These are phyloP conservation scores for Xenoacremonium recifei DNA, from an alignment of 2,329 filamentous ascomycete species.

Conservation along the genomic window DNA sequence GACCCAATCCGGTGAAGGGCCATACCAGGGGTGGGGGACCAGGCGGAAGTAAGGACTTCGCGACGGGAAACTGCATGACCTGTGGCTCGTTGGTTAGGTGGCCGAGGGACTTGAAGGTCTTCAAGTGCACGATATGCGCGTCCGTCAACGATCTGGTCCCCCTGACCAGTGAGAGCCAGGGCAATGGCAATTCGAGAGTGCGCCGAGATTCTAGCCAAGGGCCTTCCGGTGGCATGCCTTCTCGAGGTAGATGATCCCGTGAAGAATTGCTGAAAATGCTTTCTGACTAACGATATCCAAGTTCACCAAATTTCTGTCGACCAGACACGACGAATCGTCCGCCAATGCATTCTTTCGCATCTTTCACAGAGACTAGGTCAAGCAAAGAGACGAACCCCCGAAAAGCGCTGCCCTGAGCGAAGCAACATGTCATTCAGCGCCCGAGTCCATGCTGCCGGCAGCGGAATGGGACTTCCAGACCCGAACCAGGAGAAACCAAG, in stretches of 20 bases:
- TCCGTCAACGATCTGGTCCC: conserved; percentile 75
- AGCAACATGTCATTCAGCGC: conserved; percentile 19
- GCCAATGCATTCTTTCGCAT: conserved; percentile 33
- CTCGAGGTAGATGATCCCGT: conserved; percentile 24
- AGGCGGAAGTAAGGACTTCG: conserved; percentile 53
- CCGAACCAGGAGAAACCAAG: conserved; percentile 4
- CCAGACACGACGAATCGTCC: conserved; percentile 31
- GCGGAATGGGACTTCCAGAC: conserved; percentile 6
- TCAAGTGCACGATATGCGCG: conserved; percentile 79
- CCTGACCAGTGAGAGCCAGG: conserved; percentile 20
- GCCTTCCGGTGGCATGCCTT: conserved; percentile 7
- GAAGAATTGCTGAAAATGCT: too few species aligned
- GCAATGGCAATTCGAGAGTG: conserved; percentile 14
- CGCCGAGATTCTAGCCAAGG: conserved; percentile 21
- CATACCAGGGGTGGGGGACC: conserved; percentile 32
- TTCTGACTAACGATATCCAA: conserved; percentile 15
- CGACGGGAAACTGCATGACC: conserved; percentile 77
- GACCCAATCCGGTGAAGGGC: conserved; percentile 26
- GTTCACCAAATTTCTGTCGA: conserved; percentile 32
- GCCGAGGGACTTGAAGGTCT: conserved; percentile 70
- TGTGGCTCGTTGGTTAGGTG: conserved; percentile 80
- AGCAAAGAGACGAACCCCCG: conserved; percentile 11
- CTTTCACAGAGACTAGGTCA: conserved; percentile 28
- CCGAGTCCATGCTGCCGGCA: conserved; percentile 16
- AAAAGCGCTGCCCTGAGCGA: conserved; percentile 10